Base-by-base conservation (phyloP, 306 rosid genomes). In the Prunus mongolica region DNA sequence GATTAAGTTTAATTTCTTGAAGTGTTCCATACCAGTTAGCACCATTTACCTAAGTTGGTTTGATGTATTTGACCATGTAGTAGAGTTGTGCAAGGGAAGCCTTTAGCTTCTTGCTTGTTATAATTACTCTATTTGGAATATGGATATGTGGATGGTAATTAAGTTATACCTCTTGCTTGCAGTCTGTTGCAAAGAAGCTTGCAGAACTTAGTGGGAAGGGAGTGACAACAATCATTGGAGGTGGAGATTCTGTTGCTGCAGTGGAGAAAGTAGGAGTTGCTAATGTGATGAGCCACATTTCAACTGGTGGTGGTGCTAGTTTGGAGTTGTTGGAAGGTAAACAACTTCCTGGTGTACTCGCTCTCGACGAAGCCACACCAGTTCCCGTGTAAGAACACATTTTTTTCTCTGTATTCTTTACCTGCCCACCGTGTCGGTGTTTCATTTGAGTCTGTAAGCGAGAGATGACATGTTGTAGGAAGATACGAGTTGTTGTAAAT, bases 211-310 rank as follows among this genome's bases (percentile, higher is more conserved):
- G 99, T 44, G 93, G 90, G 54, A 89, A 91, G 87, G 99, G 99
- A 54, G 99, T 92, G 86, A 96, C 99, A 52, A 96, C 99, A 74
- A 96, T 96, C 73, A 96, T 96, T 2, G 99, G 99, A 76, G 99
- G 99, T 73, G 99, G 99, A 87, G 99, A 96, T 60, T 96, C 99
- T 18, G 99, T 96, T 63, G 98, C 99, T 0, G 99, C 99, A 0
- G 99, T 96, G 78, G 99, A 96, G 93, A 96, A 96, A 82, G 98
- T 96, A 16, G 99, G 99, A 86, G 97, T 96, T 32, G 99, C 99
- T 3, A 64, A 12, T 32, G 90, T 91, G 83, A 96, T 96, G 99
- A 96, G 99, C 88, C 99, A 96, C 93, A 96, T 96, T 51, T 96
- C 99, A 41, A 96, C 99, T 0, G 99, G 99, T 30, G 99, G 99